Evolutionary conservation across 495 filamentous ascomycete species (phyloP).

Genomic region (Hypomontagnella monticulosa): DNA sequence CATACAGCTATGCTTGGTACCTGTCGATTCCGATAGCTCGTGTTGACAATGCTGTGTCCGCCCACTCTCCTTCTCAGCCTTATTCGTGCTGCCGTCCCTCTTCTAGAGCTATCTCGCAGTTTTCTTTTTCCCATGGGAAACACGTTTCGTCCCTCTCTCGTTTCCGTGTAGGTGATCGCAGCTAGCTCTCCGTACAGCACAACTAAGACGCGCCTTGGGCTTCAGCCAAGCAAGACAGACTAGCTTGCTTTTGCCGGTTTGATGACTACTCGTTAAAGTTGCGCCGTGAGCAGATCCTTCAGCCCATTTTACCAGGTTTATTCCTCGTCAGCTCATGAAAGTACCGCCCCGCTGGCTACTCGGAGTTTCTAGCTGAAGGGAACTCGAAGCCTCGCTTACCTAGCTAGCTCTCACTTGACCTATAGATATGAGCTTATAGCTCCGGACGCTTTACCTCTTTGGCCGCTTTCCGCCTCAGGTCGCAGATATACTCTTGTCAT

Average conservation of each 20-base stretch:
- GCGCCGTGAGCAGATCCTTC: conserved; percentile 24
- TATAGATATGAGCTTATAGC: conserved; percentile 32
- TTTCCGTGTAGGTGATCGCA: conserved; percentile 4
- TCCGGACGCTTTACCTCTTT: conserved; percentile 7
- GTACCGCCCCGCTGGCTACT: conserved; percentile 18
- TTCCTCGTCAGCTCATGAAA: conserved; percentile 19
- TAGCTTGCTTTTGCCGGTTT: conserved; percentile 11
- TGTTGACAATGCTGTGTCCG: conserved; percentile 30
- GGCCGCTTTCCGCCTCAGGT: conserved; percentile 12
- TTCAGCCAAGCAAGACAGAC: conserved; percentile 18
- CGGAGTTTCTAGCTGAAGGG: conserved; percentile 33
- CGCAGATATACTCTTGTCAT: conserved; percentile 15
- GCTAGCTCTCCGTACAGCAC: conserved; percentile 15
- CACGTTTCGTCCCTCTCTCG: conserved; percentile 15
- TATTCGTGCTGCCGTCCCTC: conserved; percentile 35
- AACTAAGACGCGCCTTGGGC: conserved; percentile 8
- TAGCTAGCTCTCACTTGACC: conserved; percentile 7
- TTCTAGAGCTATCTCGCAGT: conserved; percentile 15
- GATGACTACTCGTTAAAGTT: conserved; percentile 27
- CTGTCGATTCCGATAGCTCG: conserved; percentile 34
- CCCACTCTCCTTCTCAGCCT: conserved; percentile 32
- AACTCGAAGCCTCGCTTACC: conserved; percentile 17
- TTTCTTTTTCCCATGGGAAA: conserved; percentile 28
- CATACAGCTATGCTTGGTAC: conserved; percentile 34
- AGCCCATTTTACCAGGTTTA: conserved; percentile 19